Conservation (phyloP, 2,329 filamentous ascomycete species). For the Fusarium xyrophilum region DNA sequence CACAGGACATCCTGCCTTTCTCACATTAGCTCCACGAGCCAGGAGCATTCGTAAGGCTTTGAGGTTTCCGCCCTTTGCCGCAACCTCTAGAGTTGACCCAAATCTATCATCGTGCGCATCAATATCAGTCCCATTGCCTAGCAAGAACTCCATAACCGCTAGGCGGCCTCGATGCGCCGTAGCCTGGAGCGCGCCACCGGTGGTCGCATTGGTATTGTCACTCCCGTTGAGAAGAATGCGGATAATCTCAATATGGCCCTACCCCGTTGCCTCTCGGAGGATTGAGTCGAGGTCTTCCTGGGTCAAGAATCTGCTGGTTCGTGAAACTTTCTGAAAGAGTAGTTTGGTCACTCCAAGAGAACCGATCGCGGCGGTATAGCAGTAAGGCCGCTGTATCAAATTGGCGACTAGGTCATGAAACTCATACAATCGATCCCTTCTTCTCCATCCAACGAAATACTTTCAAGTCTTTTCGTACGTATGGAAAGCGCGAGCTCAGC, state of each 20-base stretch:
- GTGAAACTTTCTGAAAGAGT: background rate
- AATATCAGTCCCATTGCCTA: background rate
- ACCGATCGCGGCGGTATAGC: rapidly evolving
- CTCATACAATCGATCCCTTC: rapidly evolving
- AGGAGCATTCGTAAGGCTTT: rapidly evolving
- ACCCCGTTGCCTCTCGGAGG: rapidly evolving
- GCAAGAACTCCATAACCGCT: rapidly evolving
- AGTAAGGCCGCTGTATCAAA: background rate
- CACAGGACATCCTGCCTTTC: rapidly evolving
- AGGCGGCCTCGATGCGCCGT: rapidly evolving
- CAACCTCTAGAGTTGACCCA: rapidly evolving
- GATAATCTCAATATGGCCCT: rapidly evolving
- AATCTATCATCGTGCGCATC: rapidly evolving
- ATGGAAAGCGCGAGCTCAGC: background rate
- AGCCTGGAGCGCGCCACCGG: rapidly evolving
- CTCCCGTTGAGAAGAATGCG: background rate
- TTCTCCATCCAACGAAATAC: rapidly evolving
- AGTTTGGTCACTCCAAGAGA: rapidly evolving
- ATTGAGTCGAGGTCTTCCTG: background rate
- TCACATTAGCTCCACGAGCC: rapidly evolving
- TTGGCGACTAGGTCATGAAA: rapidly evolving
- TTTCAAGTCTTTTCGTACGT: rapidly evolving
- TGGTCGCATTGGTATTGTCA: rapidly evolving
- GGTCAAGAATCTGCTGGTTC: rapidly evolving
- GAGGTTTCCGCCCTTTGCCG: rapidly evolving